These are phyloP conservation scores for Trametes coccinea DNA, from an alignment of 768 basidiomycete species.

Conservation along the genomic window DNA sequence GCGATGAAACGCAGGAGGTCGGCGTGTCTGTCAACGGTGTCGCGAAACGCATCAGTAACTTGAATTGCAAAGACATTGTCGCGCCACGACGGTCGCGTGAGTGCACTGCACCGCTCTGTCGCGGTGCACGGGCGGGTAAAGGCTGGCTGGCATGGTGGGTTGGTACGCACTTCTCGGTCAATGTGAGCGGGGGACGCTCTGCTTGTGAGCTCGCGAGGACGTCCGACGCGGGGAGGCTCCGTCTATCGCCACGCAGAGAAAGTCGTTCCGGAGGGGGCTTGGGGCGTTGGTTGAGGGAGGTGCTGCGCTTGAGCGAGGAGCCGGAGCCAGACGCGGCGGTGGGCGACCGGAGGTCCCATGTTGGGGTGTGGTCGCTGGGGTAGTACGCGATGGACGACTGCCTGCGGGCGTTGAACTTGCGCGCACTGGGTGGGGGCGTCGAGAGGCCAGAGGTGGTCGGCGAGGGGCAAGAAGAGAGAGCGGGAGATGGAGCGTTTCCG, in stretches of 20 bases:
- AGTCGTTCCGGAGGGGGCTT: neutral
- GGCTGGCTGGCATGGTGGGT: neutral
- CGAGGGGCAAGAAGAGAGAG: conserved; percentile 31
- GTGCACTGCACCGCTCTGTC: neutral
- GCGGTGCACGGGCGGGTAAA: neutral
- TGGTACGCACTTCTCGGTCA: conserved; percentile 67
- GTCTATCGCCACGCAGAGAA: conserved; percentile 30
- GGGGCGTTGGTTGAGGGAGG: conserved; percentile 23
- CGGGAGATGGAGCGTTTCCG: conserved; percentile 33
- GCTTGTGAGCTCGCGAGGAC: conserved; percentile 9
- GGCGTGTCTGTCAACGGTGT: conserved; percentile 54
- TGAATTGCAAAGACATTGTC: neutral
- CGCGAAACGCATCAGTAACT: neutral
- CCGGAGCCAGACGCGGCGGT: conserved; percentile 16
- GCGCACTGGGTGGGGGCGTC: conserved; percentile 25
- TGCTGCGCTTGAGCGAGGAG: conserved; percentile 24
- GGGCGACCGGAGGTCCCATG: conserved; percentile 28
- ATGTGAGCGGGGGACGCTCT: conserved; percentile 48
- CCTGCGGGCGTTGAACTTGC: conserved; percentile 35
- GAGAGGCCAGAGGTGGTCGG: conserved; percentile 27
- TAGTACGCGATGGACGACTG: conserved; percentile 59
- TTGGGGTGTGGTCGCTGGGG: conserved; percentile 34
- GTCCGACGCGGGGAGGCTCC: conserved; percentile 30
- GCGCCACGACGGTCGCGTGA: neutral
- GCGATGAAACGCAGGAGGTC: conserved; percentile 84